phyloP scores from a whole-genome alignment of 257 asterid species.

The Buddleja alternifolia region DNA sequence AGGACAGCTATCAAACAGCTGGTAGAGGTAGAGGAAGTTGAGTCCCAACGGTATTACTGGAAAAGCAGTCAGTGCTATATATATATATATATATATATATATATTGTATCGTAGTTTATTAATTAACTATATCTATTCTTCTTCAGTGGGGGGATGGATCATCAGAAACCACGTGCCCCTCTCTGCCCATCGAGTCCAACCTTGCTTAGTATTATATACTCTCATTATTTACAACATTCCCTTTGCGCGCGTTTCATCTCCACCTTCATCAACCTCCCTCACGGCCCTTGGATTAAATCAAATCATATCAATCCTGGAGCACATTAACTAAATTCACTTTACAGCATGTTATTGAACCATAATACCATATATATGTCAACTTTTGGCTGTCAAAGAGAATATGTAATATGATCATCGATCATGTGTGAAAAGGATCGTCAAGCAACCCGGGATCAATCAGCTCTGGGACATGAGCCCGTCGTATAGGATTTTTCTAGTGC shows the following conservation, averaged over 20 bases:
- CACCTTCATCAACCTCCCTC: not conserved
- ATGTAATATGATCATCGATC: conserved; percentile 19
- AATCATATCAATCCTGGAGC: no score
- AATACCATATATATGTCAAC: not conserved
- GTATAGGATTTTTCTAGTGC: no score
- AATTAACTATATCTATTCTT: no score
- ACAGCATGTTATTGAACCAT: conserved; percentile 21
- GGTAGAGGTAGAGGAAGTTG: conserved; percentile 56
- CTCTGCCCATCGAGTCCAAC: conserved; percentile 52
- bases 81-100: no score
- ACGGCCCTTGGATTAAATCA: conserved; percentile 34
- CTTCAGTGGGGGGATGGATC: no score
- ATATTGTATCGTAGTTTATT: no score
- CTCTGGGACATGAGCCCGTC: no score
- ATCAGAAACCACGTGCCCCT: conserved; percentile 97
- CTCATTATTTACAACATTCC: conserved; percentile 40
- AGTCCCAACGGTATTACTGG: conserved; percentile 77
- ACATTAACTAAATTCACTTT: not conserved
- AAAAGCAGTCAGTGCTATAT: no score
- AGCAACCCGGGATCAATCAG: no score
- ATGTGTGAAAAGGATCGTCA: conserved; percentile 30
- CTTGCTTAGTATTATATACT: conserved; percentile 27
- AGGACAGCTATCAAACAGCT: conserved; percentile 92
- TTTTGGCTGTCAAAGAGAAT: conserved; percentile 31
- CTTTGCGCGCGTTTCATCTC: conserved; percentile 25